Conservation (phyloP, 306 rosid genomes). For the Rosa lucieae region DNA sequence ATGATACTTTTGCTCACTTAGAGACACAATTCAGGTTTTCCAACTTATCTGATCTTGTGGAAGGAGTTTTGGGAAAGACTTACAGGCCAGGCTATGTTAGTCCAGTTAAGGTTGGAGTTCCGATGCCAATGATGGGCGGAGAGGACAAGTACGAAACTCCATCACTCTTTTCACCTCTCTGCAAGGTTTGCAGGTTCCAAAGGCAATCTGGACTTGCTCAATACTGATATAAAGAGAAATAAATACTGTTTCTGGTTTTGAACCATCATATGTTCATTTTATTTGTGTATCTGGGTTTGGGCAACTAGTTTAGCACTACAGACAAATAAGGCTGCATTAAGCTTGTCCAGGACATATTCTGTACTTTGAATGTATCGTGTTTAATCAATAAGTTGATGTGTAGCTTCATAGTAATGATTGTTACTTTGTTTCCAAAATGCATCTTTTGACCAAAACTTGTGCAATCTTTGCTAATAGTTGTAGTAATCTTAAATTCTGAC, state of each 20-base stretch:
- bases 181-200: constrained; percentile 55
- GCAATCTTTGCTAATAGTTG: not conserved
- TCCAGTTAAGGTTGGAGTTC: constrained; percentile 69
- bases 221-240: constrained; percentile 27
- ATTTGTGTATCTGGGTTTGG: constrained; percentile 11
- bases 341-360: constrained; percentile 32
- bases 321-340: constrained; percentile 42
- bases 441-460: not conserved
- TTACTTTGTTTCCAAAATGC: not conserved
- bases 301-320: constrained; percentile 19
- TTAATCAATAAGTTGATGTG: not conserved
- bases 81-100: constrained; percentile 64
- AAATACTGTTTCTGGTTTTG: constrained; percentile 3
- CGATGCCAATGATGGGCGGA: constrained; percentile 84
- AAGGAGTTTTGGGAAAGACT: constrained; percentile 77
- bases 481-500: not conserved
- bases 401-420: not conserved
- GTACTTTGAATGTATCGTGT: not conserved
- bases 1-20: constrained; percentile 69
- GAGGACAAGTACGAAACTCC: constrained; percentile 59
- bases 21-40: constrained; percentile 68
- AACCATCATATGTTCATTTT: not conserved
- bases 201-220: constrained; percentile 50
- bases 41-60: constrained; percentile 48
- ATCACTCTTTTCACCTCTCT: constrained; percentile 52